Evolutionary conservation across 352 stramenopile genomes (phyloP), one percentile per base, ranked within the genome.

Genomic region (Globisporangium yorkense): DNA sequence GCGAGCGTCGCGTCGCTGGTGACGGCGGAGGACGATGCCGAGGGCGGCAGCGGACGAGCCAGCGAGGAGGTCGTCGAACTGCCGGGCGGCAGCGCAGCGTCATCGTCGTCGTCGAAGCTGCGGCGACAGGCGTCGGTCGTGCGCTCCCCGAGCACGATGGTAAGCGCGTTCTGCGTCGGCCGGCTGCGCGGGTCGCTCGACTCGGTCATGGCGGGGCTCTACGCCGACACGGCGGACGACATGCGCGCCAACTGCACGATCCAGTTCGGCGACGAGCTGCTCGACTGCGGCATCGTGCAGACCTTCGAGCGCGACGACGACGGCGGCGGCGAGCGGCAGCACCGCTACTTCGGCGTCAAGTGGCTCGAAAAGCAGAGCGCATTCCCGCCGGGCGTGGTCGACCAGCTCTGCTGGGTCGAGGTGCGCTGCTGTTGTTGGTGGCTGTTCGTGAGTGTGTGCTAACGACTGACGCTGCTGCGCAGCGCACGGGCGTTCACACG

Each of bases 351-450:
- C 24, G 78, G 78, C 12, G 65, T 87, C 57, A 88, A 88, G 52
- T 88, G 77, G 60, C 63, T 88, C 12, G 75, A 79, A 62, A 75
- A 69, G 29, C 52, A 65, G 33, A 59, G 65, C 3, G 15, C 48
- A 18, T 50, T 72, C 43, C 52, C 68, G 10, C 48, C 67, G 1
- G 58, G 61, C 7, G 57, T 71, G 8, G 64, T 74, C 27, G 74
- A 88, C 45, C 74, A 85, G 40, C 56, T 88, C 41, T 84, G 66
- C 55, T 88, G 77, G 72, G 66, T 87, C 16, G 78, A 88, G 73
- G 65, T 62, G 57, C 44, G 51, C 20, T 27, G 33, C 21, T 27
- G 10, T 21, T 15, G 15, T 35, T 59, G 41, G 15, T 29, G 33
- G 2, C 49, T 54, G 33, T 33, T 27, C 24, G 24, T 27, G 24